Percentiles rank a stretch among this genome's conserved stretches.
These are phyloP conservation scores for Geotrichum bryndzae DNA, from an alignment of 1,139 yeast genomes.

Conservation along the genomic window DNA sequence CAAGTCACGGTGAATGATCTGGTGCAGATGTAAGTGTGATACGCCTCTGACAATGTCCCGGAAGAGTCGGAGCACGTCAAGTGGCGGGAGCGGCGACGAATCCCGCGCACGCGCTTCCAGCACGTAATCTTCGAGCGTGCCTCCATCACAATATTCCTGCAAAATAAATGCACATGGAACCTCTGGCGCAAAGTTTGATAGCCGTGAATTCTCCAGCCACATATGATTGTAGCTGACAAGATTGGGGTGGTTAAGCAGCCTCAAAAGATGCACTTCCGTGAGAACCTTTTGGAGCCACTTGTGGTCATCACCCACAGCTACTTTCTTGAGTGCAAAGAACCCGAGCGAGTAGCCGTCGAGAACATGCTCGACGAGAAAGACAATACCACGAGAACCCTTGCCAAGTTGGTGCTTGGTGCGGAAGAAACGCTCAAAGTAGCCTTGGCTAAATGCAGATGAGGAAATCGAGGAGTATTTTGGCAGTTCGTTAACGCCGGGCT, in stretches of 20 bases:
- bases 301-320: slow-evolving; percentile 73
- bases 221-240: slow-evolving; percentile 83
- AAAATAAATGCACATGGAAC: slow-evolving; percentile 80
- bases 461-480: slow-evolving; percentile 23
- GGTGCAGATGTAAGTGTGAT: slow-evolving; percentile 61
- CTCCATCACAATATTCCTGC: slow-evolving; percentile 85
- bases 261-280: slow-evolving; percentile 65
- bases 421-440: slow-evolving; percentile 67
- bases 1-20: slow-evolving; percentile 77
- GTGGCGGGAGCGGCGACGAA: neutral
- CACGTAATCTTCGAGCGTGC: slow-evolving; percentile 70
- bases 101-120: neutral
- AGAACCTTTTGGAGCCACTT: slow-evolving; percentile 63
- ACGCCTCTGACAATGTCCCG: slow-evolving; percentile 66
- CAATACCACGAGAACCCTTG: slow-evolving; percentile 79
- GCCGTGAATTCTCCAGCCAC: slow-evolving; percentile 73
- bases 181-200: slow-evolving; percentile 50
- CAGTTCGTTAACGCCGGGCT: neutral
- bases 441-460: slow-evolving; percentile 53
- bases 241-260: slow-evolving; percentile 50
- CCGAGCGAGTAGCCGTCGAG: slow-evolving; percentile 70
- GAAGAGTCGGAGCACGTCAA: slow-evolving; percentile 39
- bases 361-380: slow-evolving; percentile 73
- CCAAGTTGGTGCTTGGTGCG: slow-evolving; percentile 51
- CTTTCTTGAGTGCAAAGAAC: slow-evolving; percentile 73